Conservation (phyloP, 1,284 basidiomycete genomes). For the Fereydounia khargensis region DNA sequence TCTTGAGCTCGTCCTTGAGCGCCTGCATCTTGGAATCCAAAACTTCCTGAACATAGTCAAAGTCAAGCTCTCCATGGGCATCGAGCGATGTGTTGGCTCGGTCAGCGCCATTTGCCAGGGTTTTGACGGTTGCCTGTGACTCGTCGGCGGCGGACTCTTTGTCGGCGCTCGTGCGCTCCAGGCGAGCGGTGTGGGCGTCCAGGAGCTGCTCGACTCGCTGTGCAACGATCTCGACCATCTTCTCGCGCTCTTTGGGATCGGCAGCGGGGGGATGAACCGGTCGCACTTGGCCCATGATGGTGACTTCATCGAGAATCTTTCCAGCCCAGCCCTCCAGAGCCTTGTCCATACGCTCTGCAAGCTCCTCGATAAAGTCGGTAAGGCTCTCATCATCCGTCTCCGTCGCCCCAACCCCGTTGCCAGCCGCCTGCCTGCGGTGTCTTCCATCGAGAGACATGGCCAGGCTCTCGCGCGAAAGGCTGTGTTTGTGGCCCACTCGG, state of each 20-base stretch:
- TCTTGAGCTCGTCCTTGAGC: constrained; percentile 28
- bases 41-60: constrained; percentile 43
- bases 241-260: constrained; percentile 8
- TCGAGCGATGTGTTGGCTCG: constrained; percentile 16
- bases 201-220: constrained; percentile 14
- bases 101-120: background rate
- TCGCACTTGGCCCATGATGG: constrained; percentile 49
- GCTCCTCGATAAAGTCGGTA: constrained; percentile 45
- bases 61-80: constrained; percentile 37
- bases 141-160: constrained; percentile 16
- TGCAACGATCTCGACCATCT: constrained; percentile 13
- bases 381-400: constrained; percentile 35
- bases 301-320: constrained; percentile 49
- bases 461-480: constrained; percentile 6
- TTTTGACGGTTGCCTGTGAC: constrained; percentile 28
- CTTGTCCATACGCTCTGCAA: constrained; percentile 40
- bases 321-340: constrained; percentile 48
- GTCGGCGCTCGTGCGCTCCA: background rate
- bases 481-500: background rate
- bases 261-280: constrained; percentile 9
- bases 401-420: no score
- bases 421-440: constrained; percentile 2
- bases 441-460: constrained; percentile 13
- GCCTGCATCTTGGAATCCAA: constrained; percentile 32
- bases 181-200: constrained; percentile 6